Evolutionary conservation across 225 moss, liverwort and hornwort species (phyloP), one percentile per base, ranked within the genome.

Genomic region (Neckera pumila): DNA sequence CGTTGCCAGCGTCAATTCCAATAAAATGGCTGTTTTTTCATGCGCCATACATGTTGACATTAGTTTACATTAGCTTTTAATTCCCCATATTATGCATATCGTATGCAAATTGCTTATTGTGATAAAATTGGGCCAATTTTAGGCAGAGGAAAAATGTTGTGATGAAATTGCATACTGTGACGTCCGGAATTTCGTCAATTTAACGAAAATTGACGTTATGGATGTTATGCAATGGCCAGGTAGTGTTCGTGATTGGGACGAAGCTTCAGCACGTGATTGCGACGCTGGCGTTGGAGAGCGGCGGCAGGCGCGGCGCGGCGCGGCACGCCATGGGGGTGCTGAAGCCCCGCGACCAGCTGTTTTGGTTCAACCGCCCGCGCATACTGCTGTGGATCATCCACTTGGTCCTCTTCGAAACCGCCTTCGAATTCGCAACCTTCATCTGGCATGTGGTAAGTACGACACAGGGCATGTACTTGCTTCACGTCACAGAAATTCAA

Each of bases 191-290:
- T 22, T 36, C 36, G 10, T 56, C 26, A 10, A 10, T 56, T n/a
- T 14, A 8, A 36, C 25, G 77, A n/a, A 34, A 25, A n/a, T 51
- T 77, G n/a, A 77, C 56, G n/a, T 56, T 9, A 6, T 17, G 27
- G 1, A 40, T 40, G 12, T 59, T 40, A 12, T 11, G 58, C 79
- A 42, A 65, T 65, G 49, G 33, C 14, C 91, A 98, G 96, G 65
- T 96, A 76, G 89, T 98, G 36, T 61, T 97, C 13, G 25, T 93
- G 69, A 92, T 98, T 26, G 98, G 96, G 28, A 90, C 96, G 63
- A 98, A 98, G 85, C 91, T 95, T 49, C 96, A 98, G 83, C 97
- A 96, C 80, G 93, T 96, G 85, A 94, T 98, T 27, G 95, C 95
- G 12, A 95, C 93, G 16, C 88, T 98, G 45, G 97, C 98, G 17